Evolutionary conservation across 2,329 filamentous ascomycete genomes (phyloP), one percentile per base, ranked within the genome.

Genomic region (Magnaporthiopsis rhizophila): DNA sequence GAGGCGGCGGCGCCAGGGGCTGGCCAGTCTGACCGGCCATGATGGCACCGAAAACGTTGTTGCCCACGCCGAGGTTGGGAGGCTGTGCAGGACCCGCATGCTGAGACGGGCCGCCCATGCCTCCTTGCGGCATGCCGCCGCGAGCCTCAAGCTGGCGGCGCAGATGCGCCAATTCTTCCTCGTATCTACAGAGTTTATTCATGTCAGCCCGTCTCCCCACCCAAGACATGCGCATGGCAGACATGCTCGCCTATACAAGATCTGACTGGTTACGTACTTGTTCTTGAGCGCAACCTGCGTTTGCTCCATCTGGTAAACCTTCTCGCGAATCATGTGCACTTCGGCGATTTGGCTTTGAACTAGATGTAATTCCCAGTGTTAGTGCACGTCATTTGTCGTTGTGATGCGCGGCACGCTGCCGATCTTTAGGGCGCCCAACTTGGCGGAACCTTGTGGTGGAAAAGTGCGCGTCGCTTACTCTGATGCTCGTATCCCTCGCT

Each of bases 281-380:
- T 88, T 84, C 81, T 98, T 98, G 73, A 97, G 87, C 63, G 86
- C 86, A 71, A 94, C 84, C 73, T 98, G 95, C 61, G 89, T 86
- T 74, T 96, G 92, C 76, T 99, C 95, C 76, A 99, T 87, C 71
- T 91, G 86, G 73, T 92, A 97, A 66, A 99, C 91, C 78, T 97
- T 97, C 74, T 93, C 89, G 68, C 93, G 85, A 62, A 99, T 92
- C 72, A 97, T 85, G 74, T 97, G 91, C 84, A 98, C 95, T 79
- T 99, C 95, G 72, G 94, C 89, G 68, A 97, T 89, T 76, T 99
- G 95, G 62, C 88, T 86, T 65, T 91, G 88, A 74, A 98, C 95
- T 97, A 76, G 69, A 71, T 65, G 64, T 66, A 65, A 65, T 69
- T 73, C 73, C 69, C 71, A 62, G 61, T 63, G 66, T 70, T 64